Conservation (phyloP, 768 basidiomycete species). For the Favolaschia claudopus region DNA sequence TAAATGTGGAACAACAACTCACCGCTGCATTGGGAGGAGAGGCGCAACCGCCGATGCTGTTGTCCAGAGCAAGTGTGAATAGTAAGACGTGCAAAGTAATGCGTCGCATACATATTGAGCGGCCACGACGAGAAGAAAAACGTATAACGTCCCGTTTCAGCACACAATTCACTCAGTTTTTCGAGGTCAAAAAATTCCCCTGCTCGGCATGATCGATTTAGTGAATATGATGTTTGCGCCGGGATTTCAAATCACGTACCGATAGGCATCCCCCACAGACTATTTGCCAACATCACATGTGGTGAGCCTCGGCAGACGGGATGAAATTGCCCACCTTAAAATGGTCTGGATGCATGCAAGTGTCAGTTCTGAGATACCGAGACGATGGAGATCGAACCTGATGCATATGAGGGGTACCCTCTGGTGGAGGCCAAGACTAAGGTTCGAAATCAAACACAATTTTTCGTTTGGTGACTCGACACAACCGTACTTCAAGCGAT, state of each 20-base stretch:
- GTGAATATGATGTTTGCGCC: not conserved
- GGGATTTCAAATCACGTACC: slow-evolving; percentile 43
- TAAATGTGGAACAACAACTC: not conserved
- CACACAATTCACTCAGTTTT: slow-evolving; percentile 62
- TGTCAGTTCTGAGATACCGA: slow-evolving; percentile 4
- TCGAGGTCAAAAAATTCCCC: slow-evolving; percentile 81
- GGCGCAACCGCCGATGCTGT: slow-evolving; percentile 24
- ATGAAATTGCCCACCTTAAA: slow-evolving; percentile 53
- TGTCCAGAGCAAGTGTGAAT: not conserved
- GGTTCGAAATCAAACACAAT: slow-evolving; percentile 10
- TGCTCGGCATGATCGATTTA: slow-evolving; percentile 27
- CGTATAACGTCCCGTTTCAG: slow-evolving; percentile 65
- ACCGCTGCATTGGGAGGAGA: slow-evolving; percentile 25
- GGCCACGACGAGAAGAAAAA: slow-evolving; percentile 85
- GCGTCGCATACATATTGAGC: slow-evolving; percentile 63
- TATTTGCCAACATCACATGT: slow-evolving; percentile 33
- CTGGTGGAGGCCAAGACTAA: slow-evolving; percentile 63
- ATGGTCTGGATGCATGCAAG: slow-evolving; percentile 52
- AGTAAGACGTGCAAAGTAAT: not conserved
- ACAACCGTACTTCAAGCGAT: slow-evolving; percentile 62
- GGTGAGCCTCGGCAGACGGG: not conserved
- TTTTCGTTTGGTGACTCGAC: slow-evolving; percentile 5
- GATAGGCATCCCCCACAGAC: slow-evolving; percentile 79
- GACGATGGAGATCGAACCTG: slow-evolving; percentile 50
- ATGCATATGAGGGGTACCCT: slow-evolving; percentile 57